These are phyloP conservation scores for Paramecium biaurelia DNA, from an alignment of 73 alveolate species.

Conservation along the genomic window DNA sequence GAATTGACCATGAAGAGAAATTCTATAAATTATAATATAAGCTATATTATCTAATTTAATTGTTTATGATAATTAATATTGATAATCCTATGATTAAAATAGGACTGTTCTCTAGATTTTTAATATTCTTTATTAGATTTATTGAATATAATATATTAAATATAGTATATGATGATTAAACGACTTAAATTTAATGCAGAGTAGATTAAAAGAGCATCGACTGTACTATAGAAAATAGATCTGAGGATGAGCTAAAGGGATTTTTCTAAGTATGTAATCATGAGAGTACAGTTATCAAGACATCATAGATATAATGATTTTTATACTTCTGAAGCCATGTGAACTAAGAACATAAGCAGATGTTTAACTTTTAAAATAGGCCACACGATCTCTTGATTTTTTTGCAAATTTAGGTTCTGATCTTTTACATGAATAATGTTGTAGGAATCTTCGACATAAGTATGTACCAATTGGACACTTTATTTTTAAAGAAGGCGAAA, in stretches of 20 bases:
- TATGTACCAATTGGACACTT: neutral
- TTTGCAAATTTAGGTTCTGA: constrained; percentile 8
- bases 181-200: constrained; percentile 15
- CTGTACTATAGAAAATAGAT: neutral
- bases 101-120: neutral
- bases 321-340: constrained; percentile 10
- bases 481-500: constrained; percentile 19
- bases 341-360: neutral
- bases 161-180: neutral
- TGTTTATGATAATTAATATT: too few species aligned
- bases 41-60: too few species aligned
- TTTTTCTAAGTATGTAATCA: neutral
- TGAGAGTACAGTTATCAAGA: constrained; percentile 12
- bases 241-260: neutral
- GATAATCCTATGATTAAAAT: too few species aligned
- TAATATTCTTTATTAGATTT: neutral
- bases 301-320: constrained; percentile 31
- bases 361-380: neutral
- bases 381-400: neutral
- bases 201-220: constrained; percentile 10
- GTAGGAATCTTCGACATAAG: neutral
- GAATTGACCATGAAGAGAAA: neutral
- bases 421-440: constrained; percentile 19
- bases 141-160: neutral
- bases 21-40: too few species aligned